phyloP scores from a whole-genome alignment of 1,139 yeast species.

The Ogataea hybrid region DNA sequence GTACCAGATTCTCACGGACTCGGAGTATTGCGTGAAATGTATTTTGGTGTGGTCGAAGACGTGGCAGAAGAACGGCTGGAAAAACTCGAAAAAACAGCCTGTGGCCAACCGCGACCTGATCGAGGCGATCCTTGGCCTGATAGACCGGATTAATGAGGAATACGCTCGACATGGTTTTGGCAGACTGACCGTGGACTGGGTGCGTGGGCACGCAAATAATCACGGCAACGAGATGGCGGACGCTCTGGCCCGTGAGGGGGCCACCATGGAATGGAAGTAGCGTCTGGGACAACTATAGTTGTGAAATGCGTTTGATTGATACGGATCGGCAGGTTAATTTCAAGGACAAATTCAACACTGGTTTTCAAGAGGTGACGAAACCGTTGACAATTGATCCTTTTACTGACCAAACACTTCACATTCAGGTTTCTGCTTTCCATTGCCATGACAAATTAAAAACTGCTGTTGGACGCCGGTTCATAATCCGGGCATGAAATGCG shows the following conservation, averaged over 20 bases:
- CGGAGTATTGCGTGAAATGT: constrained; percentile 51
- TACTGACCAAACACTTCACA: no score
- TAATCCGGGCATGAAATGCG: no score
- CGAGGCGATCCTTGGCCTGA: constrained; percentile 30
- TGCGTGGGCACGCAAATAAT: constrained; percentile 68
- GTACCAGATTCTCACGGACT: constrained; percentile 46
- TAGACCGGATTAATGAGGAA: constrained; percentile 33
- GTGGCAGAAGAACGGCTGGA: constrained; percentile 43
- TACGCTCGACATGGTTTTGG: constrained; percentile 35
- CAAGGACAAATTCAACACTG: no score
- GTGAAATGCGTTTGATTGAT: no score
- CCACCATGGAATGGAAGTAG: neutral
- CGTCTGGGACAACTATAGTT: neutral
- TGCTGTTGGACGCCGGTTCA: no score
- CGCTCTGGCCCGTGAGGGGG: constrained; percentile 61
- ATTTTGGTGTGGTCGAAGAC: constrained; percentile 46
- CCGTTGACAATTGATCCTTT: no score
- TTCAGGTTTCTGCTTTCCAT: no score
- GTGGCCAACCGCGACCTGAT: constrained; percentile 57
- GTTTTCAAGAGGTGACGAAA: no score
- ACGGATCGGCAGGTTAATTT: no score
- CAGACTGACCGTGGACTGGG: constrained; percentile 44
- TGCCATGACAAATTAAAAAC: no score
- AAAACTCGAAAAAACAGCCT: constrained; percentile 38
- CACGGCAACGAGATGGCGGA: constrained; percentile 81